These are phyloP conservation scores for Phytopythium boreale DNA, from an alignment of 352 stramenopile genomes.

Conservation along the genomic window DNA sequence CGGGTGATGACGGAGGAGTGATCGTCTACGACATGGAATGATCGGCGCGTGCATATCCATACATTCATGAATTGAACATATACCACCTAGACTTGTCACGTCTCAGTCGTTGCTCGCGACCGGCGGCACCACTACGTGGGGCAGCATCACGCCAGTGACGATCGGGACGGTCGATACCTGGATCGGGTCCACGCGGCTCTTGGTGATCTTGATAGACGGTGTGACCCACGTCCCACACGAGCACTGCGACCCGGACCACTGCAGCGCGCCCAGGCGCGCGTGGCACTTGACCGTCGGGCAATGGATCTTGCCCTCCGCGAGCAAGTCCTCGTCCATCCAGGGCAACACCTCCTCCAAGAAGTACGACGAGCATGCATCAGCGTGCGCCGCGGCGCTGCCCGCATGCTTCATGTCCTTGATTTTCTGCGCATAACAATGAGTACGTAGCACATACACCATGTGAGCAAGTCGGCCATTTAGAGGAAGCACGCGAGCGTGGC, in stretches of 20 bases:
- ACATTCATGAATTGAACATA: background rate
- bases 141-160: conserved; percentile 25
- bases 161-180: conserved; percentile 27
- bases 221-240: conserved; percentile 84
- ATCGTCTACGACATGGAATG: conserved; percentile 74
- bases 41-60: background rate
- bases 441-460: background rate
- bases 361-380: conserved; percentile 59
- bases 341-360: conserved; percentile 62
- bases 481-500: background rate
- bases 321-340: conserved; percentile 68
- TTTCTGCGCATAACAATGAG: conserved; percentile 22
- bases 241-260: conserved; percentile 79
- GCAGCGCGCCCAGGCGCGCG: conserved; percentile 60
- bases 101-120: background rate
- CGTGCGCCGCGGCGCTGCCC: conserved; percentile 18
- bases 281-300: conserved; percentile 72
- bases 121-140: background rate
- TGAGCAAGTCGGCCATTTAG: background rate
- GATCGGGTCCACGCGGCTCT: conserved; percentile 65
- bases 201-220: conserved; percentile 79
- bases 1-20: conserved; percentile 80
- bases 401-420: conserved; percentile 71
- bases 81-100: background rate
- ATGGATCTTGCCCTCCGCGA: conserved; percentile 69